Base-by-base conservation (phyloP, 768 basidiomycete genomes). In the Butyriboletus loyo region DNA sequence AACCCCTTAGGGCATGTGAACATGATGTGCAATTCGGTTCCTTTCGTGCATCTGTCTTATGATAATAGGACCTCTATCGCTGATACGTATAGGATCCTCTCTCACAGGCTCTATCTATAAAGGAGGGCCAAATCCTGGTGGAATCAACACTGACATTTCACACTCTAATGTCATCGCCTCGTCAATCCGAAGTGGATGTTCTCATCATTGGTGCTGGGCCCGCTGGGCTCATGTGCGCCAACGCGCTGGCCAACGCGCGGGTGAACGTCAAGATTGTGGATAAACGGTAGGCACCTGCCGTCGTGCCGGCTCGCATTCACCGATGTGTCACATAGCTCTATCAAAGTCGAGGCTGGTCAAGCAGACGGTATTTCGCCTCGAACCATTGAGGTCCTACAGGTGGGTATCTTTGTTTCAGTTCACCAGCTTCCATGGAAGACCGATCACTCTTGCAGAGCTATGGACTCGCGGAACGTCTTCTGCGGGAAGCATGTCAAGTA, bases 401-500 rank as follows among this genome's bases (percentile, higher is more conserved):
- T 69, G 24, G 25, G 61, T 24, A 17, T 31, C 7, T 8, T 39
- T 41, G 9, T 21, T 19, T 15, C 17, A 4, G 11, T 22, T 43
- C 1, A 27, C 27, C 11, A 3, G 21, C n/a, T 10, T 44, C 49
- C 11, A 7, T 27, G 21, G 14, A 36, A n/a, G n/a, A n/a, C n/a
- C 28, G 36, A 45, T 7, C 5, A 8, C 3, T 19, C 9, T 27
- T 15, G 11, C 52, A 89, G 87, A 91, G 87, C 54, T 90, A 90
- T 67, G 88, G 88, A 4, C 71, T 90, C 4, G 83, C 75, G 4
- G 84, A 87, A 11, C 76, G 80, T 5, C 62, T 90, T 8, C 51
- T 89, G 25, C 72, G 67, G 21, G 78, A 87, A 63, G 86, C 79
- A 8, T 81, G 80, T 57, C 83, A 84, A 49, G 74, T 91, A 71